These are phyloP conservation scores for Vicia sativa DNA, from an alignment of 306 rosid genomes.

Conservation along the genomic window DNA sequence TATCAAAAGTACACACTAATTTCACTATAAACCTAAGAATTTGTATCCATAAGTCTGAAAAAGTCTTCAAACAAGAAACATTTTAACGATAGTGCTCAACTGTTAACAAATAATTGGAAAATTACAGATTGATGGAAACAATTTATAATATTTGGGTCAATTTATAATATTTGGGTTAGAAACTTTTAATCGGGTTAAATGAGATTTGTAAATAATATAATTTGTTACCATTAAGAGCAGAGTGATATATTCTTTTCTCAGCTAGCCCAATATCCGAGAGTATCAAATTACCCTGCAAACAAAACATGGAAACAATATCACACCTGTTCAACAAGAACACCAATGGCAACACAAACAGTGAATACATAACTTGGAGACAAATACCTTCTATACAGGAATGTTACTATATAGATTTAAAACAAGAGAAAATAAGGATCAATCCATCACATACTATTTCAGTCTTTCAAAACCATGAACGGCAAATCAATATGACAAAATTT, in stretches of 20 bases:
- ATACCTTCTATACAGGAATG: not conserved
- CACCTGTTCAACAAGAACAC: constrained; percentile 21
- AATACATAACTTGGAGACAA: constrained; percentile 5
- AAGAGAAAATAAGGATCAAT: not conserved
- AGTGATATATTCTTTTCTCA: constrained; percentile 86
- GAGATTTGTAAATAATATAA: not conserved
- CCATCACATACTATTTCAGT: not conserved
- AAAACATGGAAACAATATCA: constrained; percentile 30
- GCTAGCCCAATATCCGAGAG: constrained; percentile 77
- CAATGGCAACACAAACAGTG: constrained; percentile 22
- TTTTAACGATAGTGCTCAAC: not conserved
- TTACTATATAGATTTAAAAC: not conserved
- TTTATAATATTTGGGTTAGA: not conserved
- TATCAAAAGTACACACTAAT: not conserved
- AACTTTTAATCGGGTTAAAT: not conserved
- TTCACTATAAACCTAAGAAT: not conserved
- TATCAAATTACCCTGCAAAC: constrained; percentile 73
- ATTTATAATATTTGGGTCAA: not conserved
- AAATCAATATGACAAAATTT: not conserved
- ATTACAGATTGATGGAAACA: not conserved
- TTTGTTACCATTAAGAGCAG: constrained; percentile 77
- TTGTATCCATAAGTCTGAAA: not conserved
- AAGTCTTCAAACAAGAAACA: too few species aligned
- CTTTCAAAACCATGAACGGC: not conserved
- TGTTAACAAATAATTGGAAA: not conserved